Percentiles rank a stretch among this genome's conserved stretches.
Evolutionary conservation across 1,139 yeast species (phyloP).

Genomic region (Candida neerlandica): DNA sequence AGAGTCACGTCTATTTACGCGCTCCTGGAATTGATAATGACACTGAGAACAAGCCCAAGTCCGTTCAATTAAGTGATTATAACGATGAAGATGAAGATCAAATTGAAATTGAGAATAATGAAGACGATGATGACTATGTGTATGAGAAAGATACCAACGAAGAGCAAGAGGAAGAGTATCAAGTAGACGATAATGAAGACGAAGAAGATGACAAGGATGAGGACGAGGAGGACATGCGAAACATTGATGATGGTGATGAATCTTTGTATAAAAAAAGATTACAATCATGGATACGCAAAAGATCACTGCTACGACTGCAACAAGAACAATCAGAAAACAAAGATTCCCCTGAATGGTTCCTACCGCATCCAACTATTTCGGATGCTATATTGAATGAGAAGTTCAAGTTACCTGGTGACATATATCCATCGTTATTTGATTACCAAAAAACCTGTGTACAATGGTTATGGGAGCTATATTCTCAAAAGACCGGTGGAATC

Average conservation of each 20-base stretch:
- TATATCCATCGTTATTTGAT: slow-evolving; percentile 82
- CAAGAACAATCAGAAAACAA: slow-evolving; percentile 23
- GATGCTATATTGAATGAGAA: slow-evolving; percentile 74
- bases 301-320: slow-evolving; percentile 39
- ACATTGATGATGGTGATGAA: slow-evolving; percentile 83
- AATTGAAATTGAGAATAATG: slow-evolving; percentile 15
- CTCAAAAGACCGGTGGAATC: slow-evolving; percentile 90
- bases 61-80: slow-evolving; percentile 6
- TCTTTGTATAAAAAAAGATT: slow-evolving; percentile 59
- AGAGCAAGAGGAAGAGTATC: slow-evolving; percentile 17
- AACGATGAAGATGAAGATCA: slow-evolving; percentile 8
- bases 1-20: slow-evolving; percentile 37
- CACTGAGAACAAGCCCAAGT: slow-evolving; percentile 10
- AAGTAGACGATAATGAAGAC: slow-evolving; percentile 15
- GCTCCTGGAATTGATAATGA: slow-evolving; percentile 41
- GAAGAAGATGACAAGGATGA: slow-evolving; percentile 16
- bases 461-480: slow-evolving; percentile 78
- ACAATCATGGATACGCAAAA: slow-evolving; percentile 54
- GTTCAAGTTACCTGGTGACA: slow-evolving; percentile 86
- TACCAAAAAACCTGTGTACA: slow-evolving; percentile 93
- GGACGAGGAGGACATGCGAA: slow-evolving; percentile 21
- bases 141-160: slow-evolving; percentile 8
- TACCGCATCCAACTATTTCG: slow-evolving; percentile 75
- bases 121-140: slow-evolving; percentile 17
- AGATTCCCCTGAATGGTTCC: slow-evolving; percentile 61